Base-by-base conservation (phyloP, 176 grass and related monocot genomes). In the Urochloa ruziziensis region DNA sequence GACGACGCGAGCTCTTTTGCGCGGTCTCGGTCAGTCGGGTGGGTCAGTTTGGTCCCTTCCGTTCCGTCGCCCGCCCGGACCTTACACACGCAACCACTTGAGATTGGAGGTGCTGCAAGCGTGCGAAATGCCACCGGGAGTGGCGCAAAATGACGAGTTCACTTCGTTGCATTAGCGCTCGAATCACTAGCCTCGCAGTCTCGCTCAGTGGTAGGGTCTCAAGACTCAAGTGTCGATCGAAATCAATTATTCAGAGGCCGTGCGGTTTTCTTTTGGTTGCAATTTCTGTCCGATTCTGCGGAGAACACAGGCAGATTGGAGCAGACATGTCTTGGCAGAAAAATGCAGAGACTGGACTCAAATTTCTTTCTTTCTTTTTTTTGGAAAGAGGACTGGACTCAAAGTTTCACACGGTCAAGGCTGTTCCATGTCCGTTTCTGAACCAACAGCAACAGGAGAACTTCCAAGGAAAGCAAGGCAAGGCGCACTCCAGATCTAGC, bases 401-500 rank as follows among this genome's bases (percentile, higher is more conserved):
- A 3, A 1, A 11, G 21, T 11, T 24, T 57, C 9, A 1, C 36
- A 21, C 4, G 80, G 46, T 82, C 64, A 10, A 14, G 66, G 17
- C 17, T 43, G 72, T 75, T 59, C 46, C 34, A 37, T 72, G 54
- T 57, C 51, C 10, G 9, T 33, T 12, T 36, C 67, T 5, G 23
- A 24, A 79, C 68, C 57, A 40, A 8, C 87, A 67, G 14, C 57
- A 40, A 8, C 87, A 67, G 14, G 4, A 56, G 36, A 34, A 37
- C 69, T 67, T 89, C 51, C 87, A 85, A 80, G 69, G 46, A 75
- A 89, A 85, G 69, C 39, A 79, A 74, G 27, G 24, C 19, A 35
- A 6, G 62, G 39, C 10, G 24, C 46, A 5, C 5, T 74, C 61
- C 66, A 56, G 74, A 57, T 27, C 63, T 37, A n/a, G 44, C 12